Base-by-base conservation (phyloP, 306 rosid genomes). In the Castanea sativa region DNA sequence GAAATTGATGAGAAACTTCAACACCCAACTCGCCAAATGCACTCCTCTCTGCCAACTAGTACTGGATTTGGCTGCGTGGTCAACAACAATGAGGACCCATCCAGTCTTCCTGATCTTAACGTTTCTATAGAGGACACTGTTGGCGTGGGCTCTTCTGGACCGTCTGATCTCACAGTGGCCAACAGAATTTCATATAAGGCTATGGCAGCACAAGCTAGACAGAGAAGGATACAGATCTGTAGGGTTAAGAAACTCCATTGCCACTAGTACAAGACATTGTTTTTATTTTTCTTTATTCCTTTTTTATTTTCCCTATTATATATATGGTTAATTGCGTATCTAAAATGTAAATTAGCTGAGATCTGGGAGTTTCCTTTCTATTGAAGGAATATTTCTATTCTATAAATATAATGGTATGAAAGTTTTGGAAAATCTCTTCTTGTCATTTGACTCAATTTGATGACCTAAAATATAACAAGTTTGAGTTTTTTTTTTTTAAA, bases 91-190 rank as follows among this genome's bases (percentile, higher is more conserved):
- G 63, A 63, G 73, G 79, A 74, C 32, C 80, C 87, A 38, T 23
- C 4, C 1, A 84, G 80, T 69, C 75, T 89, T 76, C 91, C 88
- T 5, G 97, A 88, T 85, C 87, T 87, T 52, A 87, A 89, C 83
- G 4, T 81, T 19, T 74, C 80, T 0, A 2, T n/a, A 0, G 85
- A 83, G 3, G 87, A 77, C 57, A 8, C 65, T 5, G 30, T 15
- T 27, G 61, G 13, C 5, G 2, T 11, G 79, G 82, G 64, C 25
- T 52, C 12, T 9, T 32, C 12, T 32, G 88, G 67, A 45, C 79
- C 82, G 81, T 82, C 76, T 3, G 87, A 89, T 80, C 33, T 35
- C 33, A 49, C 9, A 33, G 5, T 43, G 57, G 65, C 27, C 23
- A 71, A 84, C 41, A 73, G 13, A 79, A 67, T 75, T 80, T 59